A percentile compares a stretch with the other conserved stretches of the same genome.
Evolutionary conservation across 73 alveolate genomes (phyloP).

Genomic region (Paramecium octaurelia): DNA sequence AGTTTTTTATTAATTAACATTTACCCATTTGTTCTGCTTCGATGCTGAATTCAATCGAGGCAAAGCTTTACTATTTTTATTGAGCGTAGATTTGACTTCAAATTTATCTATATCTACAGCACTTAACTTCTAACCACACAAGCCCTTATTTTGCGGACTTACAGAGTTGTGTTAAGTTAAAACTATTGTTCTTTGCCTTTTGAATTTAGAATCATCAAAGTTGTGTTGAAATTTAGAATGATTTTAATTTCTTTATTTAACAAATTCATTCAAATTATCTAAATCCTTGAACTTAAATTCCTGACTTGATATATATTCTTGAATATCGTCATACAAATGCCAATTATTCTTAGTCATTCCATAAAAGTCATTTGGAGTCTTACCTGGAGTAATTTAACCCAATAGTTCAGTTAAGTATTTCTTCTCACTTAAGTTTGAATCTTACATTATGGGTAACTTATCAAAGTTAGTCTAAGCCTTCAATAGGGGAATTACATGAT

Average conservation of each 20-base stretch:
- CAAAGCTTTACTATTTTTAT: background rate
- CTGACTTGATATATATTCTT: background rate
- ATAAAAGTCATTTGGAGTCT: slow-evolving; percentile 9
- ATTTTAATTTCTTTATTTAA: background rate
- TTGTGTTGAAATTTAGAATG: background rate
- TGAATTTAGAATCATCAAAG: background rate
- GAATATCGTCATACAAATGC: background rate
- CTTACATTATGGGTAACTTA: background rate
- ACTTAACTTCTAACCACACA: background rate
- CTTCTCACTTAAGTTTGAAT: background rate
- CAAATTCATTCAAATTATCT: slow-evolving; percentile 13
- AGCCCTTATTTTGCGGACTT: background rate
- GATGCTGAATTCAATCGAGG: background rate
- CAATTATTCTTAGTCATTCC: slow-evolving; percentile 1
- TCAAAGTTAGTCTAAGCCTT: slow-evolving; percentile 13
- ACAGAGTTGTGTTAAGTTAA: background rate
- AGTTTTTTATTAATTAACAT: background rate
- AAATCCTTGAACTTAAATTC: background rate
- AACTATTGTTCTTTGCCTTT: background rate
- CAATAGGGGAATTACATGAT: background rate
- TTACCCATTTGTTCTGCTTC: background rate
- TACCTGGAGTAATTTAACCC: background rate
- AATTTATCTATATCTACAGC: background rate
- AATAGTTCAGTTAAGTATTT: background rate
- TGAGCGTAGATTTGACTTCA: background rate